These are phyloP conservation scores for Pythium rhizo-oryzae DNA, from an alignment of 352 stramenopile genomes.

Conservation along the genomic window DNA sequence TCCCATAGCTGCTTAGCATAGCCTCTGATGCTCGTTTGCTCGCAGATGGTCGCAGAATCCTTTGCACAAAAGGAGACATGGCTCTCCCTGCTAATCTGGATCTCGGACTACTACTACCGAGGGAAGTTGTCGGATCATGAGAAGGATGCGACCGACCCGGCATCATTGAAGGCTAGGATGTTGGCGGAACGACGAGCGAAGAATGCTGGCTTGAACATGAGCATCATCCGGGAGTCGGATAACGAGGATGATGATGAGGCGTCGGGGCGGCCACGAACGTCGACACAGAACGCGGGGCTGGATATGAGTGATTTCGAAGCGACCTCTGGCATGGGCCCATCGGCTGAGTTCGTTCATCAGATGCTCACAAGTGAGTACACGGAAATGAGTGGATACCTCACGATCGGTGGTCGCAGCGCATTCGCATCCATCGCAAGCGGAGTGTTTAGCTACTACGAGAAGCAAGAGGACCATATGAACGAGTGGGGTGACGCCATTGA, in stretches of 20 bases:
- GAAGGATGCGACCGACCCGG: constrained; percentile 36
- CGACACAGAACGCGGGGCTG: constrained; percentile 12
- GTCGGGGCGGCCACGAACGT: not conserved
- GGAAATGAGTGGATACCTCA: constrained; percentile 65
- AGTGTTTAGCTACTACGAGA: constrained; percentile 89
- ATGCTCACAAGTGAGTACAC: constrained; percentile 43
- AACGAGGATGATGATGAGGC: constrained; percentile 27
- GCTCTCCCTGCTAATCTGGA: constrained; percentile 83
- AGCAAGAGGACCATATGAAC: constrained; percentile 76
- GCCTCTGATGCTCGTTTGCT: not conserved
- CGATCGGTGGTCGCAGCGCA: constrained; percentile 59
- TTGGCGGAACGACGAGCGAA: constrained; percentile 26
- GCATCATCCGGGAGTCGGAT: constrained; percentile 33
- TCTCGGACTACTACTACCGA: constrained; percentile 85
- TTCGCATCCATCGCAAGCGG: constrained; percentile 82
- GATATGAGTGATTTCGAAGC: constrained; percentile 31
- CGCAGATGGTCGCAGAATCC: constrained; percentile 74
- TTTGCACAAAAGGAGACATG: constrained; percentile 87
- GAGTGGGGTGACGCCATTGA: constrained; percentile 87
- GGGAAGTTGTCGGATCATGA: constrained; percentile 15
- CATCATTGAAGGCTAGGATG: constrained; percentile 36
- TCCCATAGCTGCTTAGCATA: not conserved
- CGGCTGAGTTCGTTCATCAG: constrained; percentile 21
- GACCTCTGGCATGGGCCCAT: constrained; percentile 13
- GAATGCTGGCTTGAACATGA: constrained; percentile 30